Evolutionary conservation across 306 rosid species (phyloP), one percentile per base, ranked within the genome.

Genomic region (Prosopis cineraria): DNA sequence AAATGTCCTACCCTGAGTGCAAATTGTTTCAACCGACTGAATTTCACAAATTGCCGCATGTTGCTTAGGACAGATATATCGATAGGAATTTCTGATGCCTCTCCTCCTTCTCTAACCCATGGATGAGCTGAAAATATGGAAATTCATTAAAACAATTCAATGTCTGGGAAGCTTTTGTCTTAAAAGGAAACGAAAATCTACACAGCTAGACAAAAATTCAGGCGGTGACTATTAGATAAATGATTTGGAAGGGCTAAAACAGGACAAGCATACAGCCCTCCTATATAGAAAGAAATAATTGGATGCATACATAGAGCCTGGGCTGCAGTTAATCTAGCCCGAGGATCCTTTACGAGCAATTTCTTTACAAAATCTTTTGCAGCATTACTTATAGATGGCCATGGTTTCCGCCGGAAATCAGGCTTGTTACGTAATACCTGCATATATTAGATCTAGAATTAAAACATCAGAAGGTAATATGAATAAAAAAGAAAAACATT

Each of bases 61-160:
- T 96, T 96, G 81, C 43, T 85, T 63, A 96, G 86, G 85, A 96
- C 99, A 55, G 98, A 93, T 82, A 96, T 96, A 83, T 96, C 99
- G 7, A 96, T 89, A 6, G 99, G 99, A 78, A 96, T 96, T 78
- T 96, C 99, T 37, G 83, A 89, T 60, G 99, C 99, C 78, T 87
- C 83, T 1, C 99, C 99, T 36, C 98, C 99, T 84, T 96, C 99
- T 85, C 79, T 91, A 85, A 96, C 99, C 99, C 99, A 96, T 39
- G 87, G 90, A 82, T 93, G 99, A 62, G 99, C 99, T 96, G 91
- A 59, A 86, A 88, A 81, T 74, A 79, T 72, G 50, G 31, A 50
- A 88, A 74, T 33, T 78, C 76, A 43, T 75, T 43, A 6, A 40
- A 70, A 65, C 11, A 74, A 62, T 83, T 77, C 71, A 52, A 67